Conservation (phyloP, 805 yeast species). For the Maudiozyma turicensis region DNA sequence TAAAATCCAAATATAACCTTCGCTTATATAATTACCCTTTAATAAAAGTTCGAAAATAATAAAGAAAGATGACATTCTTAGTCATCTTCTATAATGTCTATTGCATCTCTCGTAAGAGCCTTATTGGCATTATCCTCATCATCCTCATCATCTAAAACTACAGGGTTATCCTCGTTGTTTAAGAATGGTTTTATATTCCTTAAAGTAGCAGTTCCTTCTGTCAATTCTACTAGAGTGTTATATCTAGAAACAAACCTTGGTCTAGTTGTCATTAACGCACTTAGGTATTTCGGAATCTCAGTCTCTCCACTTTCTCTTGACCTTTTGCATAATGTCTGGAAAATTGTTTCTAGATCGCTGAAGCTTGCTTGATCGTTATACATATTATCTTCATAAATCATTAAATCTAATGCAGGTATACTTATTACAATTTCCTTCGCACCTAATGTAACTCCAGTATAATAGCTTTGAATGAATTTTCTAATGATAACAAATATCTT, state of each 20-base stretch:
- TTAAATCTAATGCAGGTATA: slow-evolving; percentile 24
- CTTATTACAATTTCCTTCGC: slow-evolving; percentile 22
- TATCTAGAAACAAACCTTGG: slow-evolving; percentile 28
- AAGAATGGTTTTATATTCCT: slow-evolving; percentile 24
- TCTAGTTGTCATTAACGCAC: slow-evolving; percentile 13
- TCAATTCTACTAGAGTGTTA: slow-evolving; percentile 27
- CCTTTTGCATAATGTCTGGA: slow-evolving; percentile 20
- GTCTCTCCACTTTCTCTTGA: slow-evolving; percentile 16
- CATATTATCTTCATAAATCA: slow-evolving; percentile 26
- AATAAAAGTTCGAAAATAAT: too few relatives aligned
- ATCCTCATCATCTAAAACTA: slow-evolving; percentile 24
- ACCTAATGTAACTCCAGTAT: slow-evolving; percentile 17
- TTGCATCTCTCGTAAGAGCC: neutral
- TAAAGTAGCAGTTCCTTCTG: slow-evolving; percentile 26
- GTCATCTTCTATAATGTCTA: too few relatives aligned
- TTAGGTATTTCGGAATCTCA: slow-evolving; percentile 14
- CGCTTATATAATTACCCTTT: neutral
- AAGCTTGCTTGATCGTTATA: slow-evolving; percentile 26
- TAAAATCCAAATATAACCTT: neutral
- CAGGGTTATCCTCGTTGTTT: slow-evolving; percentile 26
- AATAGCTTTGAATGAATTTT: slow-evolving; percentile 15
- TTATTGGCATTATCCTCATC: slow-evolving; percentile 4
- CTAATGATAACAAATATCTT: slow-evolving; percentile 19
- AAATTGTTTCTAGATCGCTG: slow-evolving; percentile 25
- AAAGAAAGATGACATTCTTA: too few relatives aligned